A percentile compares a stretch with the other conserved stretches of the same genome.
Conservation (phyloP, 2,329 filamentous ascomycete species). For the Fusarium bactridioides region DNA sequence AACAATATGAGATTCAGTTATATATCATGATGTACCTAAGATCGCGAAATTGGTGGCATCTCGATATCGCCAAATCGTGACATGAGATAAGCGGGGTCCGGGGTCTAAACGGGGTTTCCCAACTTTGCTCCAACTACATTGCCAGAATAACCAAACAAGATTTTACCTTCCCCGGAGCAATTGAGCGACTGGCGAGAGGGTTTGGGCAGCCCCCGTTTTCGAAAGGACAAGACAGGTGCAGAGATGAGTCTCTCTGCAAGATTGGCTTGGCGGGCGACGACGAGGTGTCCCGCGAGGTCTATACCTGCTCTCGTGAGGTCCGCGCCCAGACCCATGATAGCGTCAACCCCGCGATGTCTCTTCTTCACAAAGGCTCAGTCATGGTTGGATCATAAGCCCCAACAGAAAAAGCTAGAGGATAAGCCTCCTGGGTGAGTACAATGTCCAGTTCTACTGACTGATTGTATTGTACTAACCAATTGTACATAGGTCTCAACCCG, state of each 20-base stretch:
- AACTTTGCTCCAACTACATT: conserved; percentile 2
- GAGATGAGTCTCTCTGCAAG: conserved; percentile 26
- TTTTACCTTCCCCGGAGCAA: neutral
- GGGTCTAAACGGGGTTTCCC: conserved; percentile 17
- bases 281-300: conserved; percentile 6
- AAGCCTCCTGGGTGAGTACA: conserved; percentile 3
- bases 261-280: conserved; percentile 20
- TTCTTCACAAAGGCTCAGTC: conserved; percentile 37
- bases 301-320: conserved; percentile 11
- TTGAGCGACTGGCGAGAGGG: conserved; percentile 10
- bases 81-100: conserved; percentile 11
- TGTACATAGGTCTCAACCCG: conserved; percentile 5
- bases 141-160: neutral
- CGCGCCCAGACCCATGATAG: conserved; percentile 1
- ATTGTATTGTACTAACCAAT: neutral
- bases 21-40: neutral
- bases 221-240: neutral
- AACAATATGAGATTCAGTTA: neutral
- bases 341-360: conserved; percentile 10
- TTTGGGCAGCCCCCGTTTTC: conserved; percentile 1
- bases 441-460: neutral
- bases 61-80: neutral
- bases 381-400: conserved; percentile 27
- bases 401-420: conserved; percentile 11
- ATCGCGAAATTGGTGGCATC: neutral